Evolutionary conservation across 177 flowering plant genomes (phyloP).

Genomic region (Vitis hybrid): DNA sequence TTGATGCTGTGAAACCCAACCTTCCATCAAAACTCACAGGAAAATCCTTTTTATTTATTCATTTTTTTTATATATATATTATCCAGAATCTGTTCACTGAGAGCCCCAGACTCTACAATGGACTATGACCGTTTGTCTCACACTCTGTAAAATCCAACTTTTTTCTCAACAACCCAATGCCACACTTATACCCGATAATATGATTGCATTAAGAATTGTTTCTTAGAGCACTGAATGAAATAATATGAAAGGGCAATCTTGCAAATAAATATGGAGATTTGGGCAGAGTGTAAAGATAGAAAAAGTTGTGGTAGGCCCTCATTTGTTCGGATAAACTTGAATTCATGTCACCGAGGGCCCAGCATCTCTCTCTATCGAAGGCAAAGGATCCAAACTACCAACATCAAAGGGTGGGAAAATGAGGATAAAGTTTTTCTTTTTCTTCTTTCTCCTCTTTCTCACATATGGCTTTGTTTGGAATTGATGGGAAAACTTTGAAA

Average conservation of each 20-base stretch:
- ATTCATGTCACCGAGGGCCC: background rate
- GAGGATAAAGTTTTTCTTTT: background rate
- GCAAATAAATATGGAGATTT: background rate
- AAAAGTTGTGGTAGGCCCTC: slow-evolving; percentile 1
- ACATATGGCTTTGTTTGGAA: background rate
- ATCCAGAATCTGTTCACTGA: too few species aligned
- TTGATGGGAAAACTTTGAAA: background rate
- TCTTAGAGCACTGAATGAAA: too few species aligned
- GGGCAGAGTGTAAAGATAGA: background rate
- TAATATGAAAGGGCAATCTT: background rate
- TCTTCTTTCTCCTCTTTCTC: background rate
- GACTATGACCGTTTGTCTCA: too few species aligned
- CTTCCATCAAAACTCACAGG: too few species aligned
- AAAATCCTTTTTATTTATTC: too few species aligned
- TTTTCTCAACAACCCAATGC: too few species aligned
- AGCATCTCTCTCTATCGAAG: slow-evolving; percentile 4
- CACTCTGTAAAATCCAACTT: too few species aligned
- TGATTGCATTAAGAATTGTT: too few species aligned
- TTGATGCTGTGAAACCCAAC: too few species aligned
- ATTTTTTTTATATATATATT: too few species aligned
- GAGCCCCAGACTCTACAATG: too few species aligned
- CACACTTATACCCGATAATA: too few species aligned
- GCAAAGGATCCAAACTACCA: slow-evolving; percentile 6
- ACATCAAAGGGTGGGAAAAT: slow-evolving; percentile 6
- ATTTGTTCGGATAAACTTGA: slow-evolving; percentile 12